These are phyloP conservation scores for Lepidium sativum DNA, from an alignment of 345 rosid species.

Conservation along the genomic window DNA sequence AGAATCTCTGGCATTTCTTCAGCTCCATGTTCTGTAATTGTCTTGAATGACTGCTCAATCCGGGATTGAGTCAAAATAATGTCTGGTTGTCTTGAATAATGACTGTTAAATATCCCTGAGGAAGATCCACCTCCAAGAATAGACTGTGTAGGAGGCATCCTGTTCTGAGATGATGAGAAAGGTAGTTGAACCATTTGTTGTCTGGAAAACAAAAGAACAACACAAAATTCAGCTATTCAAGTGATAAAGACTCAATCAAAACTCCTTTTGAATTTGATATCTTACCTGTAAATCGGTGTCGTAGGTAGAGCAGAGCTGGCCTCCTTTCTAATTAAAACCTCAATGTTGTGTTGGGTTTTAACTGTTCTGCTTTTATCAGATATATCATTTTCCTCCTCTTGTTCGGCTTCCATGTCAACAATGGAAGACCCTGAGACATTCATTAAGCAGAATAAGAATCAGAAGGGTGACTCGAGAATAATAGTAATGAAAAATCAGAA, in stretches of 20 bases:
- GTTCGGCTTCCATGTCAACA: constrained; percentile 44
- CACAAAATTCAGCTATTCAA: not conserved
- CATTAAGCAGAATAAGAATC: not conserved
- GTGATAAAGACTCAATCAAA: not conserved
- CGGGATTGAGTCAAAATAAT: constrained; percentile 34
- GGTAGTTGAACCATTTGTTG: constrained; percentile 44
- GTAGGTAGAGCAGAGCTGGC: constrained; percentile 43
- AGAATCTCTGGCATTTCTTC: constrained; percentile 58
- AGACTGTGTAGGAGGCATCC: constrained; percentile 40
- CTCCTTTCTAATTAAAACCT: constrained; percentile 40
- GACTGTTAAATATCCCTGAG: constrained; percentile 5
- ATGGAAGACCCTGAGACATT: constrained; percentile 44
- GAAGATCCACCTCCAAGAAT: constrained; percentile 25
- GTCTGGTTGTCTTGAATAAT: constrained; percentile 26
- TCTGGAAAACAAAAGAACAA: constrained; percentile 30
- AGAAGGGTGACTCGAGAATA: not conserved
- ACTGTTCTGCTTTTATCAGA: constrained; percentile 31
- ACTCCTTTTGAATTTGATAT: not conserved
- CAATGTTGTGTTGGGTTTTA: constrained; percentile 32
- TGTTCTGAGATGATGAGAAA: constrained; percentile 57
- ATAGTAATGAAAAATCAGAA: not conserved
- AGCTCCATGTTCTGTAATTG: constrained; percentile 35
- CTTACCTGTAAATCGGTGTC: constrained; percentile 73
- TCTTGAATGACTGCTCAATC: constrained; percentile 32
- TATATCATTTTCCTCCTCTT: constrained; percentile 58